Conservation (phyloP, 225 moss, liverwort and hornwort species). For the Sphagnum contortum region DNA sequence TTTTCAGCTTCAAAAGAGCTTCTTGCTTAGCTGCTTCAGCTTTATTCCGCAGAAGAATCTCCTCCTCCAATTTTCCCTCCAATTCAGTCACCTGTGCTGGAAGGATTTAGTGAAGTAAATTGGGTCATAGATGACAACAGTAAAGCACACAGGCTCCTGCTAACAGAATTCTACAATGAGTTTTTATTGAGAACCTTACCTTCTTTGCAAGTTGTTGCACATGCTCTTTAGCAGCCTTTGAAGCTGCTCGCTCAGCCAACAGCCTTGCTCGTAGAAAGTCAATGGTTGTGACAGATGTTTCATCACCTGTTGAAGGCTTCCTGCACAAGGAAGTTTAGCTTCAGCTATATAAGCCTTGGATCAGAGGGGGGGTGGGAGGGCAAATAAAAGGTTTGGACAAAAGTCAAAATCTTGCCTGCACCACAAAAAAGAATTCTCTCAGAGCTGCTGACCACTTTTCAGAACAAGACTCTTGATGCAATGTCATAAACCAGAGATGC, state of each 20-base stretch:
- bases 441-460: background rate
- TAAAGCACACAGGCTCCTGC: background rate
- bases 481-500: background rate
- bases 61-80: slow-evolving; percentile 37
- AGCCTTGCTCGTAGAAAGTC: slow-evolving; percentile 82
- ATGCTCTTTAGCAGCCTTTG: slow-evolving; percentile 59
- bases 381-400: slow-evolving; percentile 16
- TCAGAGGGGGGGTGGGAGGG: slow-evolving; percentile 3
- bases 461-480: background rate
- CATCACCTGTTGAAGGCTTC: slow-evolving; percentile 48
- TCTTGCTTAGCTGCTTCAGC: slow-evolving; percentile 30
- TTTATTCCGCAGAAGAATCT: slow-evolving; percentile 32
- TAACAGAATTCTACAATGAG: background rate
- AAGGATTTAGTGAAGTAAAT: no score
- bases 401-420: slow-evolving; percentile 23
- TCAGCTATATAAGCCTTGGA: no score
- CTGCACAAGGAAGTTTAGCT: slow-evolving; percentile 27
- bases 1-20: slow-evolving; percentile 30
- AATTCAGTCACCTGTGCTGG: slow-evolving; percentile 26
- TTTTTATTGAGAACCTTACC: slow-evolving; percentile 22
- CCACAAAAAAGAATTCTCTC: slow-evolving; percentile 10
- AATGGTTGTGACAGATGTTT: slow-evolving; percentile 64
- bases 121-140: no score
- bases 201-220: slow-evolving; percentile 56
- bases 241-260: slow-evolving; percentile 72